phyloP scores from a whole-genome alignment of 768 basidiomycete genomes.

The Hypsizygus marmoreus region DNA sequence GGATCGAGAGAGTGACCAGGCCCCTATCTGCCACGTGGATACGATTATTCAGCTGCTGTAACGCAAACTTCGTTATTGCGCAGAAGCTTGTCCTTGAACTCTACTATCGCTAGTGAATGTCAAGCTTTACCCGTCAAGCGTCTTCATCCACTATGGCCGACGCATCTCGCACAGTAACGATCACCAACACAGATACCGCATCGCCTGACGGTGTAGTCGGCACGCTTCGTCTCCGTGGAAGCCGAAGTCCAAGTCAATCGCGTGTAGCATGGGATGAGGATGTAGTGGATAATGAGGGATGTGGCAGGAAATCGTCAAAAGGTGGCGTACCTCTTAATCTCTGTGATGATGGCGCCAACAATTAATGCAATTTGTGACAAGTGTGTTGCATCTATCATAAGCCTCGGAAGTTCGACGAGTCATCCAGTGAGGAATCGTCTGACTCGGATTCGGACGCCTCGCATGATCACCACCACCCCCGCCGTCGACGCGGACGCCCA shows the following conservation, averaged over 20 bases:
- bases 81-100: not conserved
- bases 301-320: slow-evolving; percentile 90
- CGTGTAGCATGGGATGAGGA: slow-evolving; percentile 83
- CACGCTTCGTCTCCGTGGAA: slow-evolving; percentile 62
- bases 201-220: slow-evolving; percentile 19
- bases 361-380: slow-evolving; percentile 29
- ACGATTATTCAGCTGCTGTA: not conserved
- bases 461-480: slow-evolving; percentile 18
- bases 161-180: slow-evolving; percentile 57
- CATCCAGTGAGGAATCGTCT: slow-evolving; percentile 64
- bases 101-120: not conserved
- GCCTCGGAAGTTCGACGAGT: slow-evolving; percentile 78
- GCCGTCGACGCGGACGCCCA: slow-evolving; percentile 10
- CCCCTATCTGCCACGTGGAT: no score
- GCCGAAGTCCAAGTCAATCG: slow-evolving; percentile 44
- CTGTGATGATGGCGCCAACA: not conserved
- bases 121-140: slow-evolving; percentile 27
- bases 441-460: slow-evolving; percentile 46
- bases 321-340: slow-evolving; percentile 53
- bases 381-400: slow-evolving; percentile 97
- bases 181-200: slow-evolving; percentile 33
- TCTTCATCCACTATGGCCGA: slow-evolving; percentile 47
- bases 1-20: no score
- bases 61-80: slow-evolving; percentile 2
- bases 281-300: slow-evolving; percentile 89